These are phyloP conservation scores for Casuarina glauca DNA, from an alignment of 306 rosid genomes.

Conservation along the genomic window DNA sequence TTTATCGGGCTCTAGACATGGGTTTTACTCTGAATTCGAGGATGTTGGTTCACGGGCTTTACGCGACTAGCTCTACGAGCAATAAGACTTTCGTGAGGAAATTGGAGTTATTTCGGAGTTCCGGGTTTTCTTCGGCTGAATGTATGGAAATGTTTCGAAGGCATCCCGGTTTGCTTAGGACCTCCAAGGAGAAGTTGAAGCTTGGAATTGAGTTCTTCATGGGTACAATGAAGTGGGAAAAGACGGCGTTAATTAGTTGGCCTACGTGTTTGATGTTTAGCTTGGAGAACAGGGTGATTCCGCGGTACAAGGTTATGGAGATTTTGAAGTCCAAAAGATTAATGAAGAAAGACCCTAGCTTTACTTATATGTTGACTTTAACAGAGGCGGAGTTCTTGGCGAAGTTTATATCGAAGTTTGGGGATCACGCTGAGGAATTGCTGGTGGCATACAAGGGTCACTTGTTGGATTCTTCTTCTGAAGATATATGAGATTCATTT, in stretches of 20 bases:
- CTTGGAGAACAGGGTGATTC: constrained; percentile 44
- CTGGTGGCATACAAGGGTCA: no score
- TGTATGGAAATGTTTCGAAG: constrained; percentile 10
- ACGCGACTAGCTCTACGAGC: constrained; percentile 35
- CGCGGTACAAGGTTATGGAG: no score
- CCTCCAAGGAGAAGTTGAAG: constrained; percentile 47
- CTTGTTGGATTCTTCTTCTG: no score
- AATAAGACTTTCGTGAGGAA: constrained; percentile 35
- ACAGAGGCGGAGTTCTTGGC: no score
- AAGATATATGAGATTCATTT: no score
- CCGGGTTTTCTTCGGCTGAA: not conserved
- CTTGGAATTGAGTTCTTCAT: constrained; percentile 48
- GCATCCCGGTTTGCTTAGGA: constrained; percentile 40
- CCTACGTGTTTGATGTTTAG: constrained; percentile 49
- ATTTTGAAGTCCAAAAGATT: no score
- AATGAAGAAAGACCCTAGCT: no score
- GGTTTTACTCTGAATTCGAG: constrained; percentile 43
- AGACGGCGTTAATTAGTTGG: constrained; percentile 25
- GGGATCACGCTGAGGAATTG: no score
- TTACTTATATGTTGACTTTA: no score
- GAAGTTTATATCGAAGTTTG: no score
- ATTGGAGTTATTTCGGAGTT: constrained; percentile 35
- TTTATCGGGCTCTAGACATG: constrained; percentile 37
- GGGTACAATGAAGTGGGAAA: constrained; percentile 37
- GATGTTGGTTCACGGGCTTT: constrained; percentile 50